phyloP scores from a whole-genome alignment of 495 filamentous ascomycete species.

The Xylaria venustula region DNA sequence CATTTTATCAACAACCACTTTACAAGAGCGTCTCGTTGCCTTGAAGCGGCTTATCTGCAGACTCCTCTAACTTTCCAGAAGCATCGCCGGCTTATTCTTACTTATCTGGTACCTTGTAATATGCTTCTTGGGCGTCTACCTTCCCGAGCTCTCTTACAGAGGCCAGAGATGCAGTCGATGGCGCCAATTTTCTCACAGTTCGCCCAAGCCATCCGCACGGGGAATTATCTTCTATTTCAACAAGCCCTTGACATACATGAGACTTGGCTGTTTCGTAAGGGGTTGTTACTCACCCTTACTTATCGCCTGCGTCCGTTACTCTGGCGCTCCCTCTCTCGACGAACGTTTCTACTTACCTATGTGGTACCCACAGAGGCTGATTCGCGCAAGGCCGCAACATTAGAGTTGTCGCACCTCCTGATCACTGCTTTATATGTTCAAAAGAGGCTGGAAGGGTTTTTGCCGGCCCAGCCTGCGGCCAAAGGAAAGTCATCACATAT shows the following conservation, averaged over 20 bases:
- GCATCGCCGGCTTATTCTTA: slow-evolving; percentile 77
- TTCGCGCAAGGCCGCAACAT: slow-evolving; percentile 53
- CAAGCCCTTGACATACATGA: slow-evolving; percentile 55
- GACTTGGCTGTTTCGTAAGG: slow-evolving; percentile 74
- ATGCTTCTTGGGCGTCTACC: slow-evolving; percentile 87
- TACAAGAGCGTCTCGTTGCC: slow-evolving; percentile 65
- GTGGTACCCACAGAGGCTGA: slow-evolving; percentile 55
- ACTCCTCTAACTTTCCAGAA: slow-evolving; percentile 63
- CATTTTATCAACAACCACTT: slow-evolving; percentile 80
- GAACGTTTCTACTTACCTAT: slow-evolving; percentile 60
- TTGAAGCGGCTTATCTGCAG: slow-evolving; percentile 79
- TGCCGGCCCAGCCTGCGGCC: slow-evolving; percentile 28
- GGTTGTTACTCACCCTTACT: slow-evolving; percentile 66
- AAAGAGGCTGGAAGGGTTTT: slow-evolving; percentile 50
- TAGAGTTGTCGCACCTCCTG: slow-evolving; percentile 56
- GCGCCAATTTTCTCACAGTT: slow-evolving; percentile 71
- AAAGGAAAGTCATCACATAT: slow-evolving; percentile 20
- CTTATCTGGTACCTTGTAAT: slow-evolving; percentile 79
- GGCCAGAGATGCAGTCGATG: slow-evolving; percentile 72
- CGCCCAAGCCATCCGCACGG: slow-evolving; percentile 67
- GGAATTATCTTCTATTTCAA: slow-evolving; percentile 77
- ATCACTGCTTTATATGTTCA: slow-evolving; percentile 50
- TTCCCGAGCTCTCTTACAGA: slow-evolving; percentile 57
- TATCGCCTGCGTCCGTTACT: slow-evolving; percentile 76
- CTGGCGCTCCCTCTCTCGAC: slow-evolving; percentile 80